Evolutionary conservation across 306 rosid species (phyloP).

Genomic region (Malus sylvestris): DNA sequence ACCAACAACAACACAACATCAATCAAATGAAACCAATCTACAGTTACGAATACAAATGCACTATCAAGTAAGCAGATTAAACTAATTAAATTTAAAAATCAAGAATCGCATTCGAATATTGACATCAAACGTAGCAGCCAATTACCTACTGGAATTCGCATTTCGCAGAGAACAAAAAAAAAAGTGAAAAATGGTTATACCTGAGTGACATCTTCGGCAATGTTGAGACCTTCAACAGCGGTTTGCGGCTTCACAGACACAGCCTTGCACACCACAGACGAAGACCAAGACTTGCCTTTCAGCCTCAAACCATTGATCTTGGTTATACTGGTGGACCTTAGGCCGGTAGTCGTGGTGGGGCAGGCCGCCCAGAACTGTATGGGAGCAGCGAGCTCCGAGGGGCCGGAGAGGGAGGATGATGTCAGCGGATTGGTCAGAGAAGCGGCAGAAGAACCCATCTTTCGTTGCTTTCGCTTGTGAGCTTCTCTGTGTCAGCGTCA

Average conservation of each 20-base stretch:
- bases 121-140: neutral
- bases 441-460: slow-evolving; percentile 56
- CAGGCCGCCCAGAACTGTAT: slow-evolving; percentile 10
- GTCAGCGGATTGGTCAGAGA: slow-evolving; percentile 41
- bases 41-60: neutral
- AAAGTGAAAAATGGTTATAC: neutral
- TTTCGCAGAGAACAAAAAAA: neutral
- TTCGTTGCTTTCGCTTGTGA: neutral
- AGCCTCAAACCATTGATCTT: neutral
- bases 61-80: neutral
- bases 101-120: neutral
- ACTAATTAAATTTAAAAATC: neutral
- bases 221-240: slow-evolving; percentile 73
- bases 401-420: slow-evolving; percentile 25
- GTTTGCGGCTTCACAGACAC: slow-evolving; percentile 50
- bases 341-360: neutral
- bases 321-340: slow-evolving; percentile 14
- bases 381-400: slow-evolving; percentile 21
- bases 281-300: slow-evolving; percentile 14
- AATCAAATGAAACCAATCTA: neutral
- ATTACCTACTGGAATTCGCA: neutral
- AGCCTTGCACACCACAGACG: slow-evolving; percentile 56
- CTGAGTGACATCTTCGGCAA: slow-evolving; percentile 85
- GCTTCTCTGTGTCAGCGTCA: no score
- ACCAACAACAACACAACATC: neutral